Evolutionary conservation across 1,284 basidiomycete genomes (phyloP), one percentile per base, ranked within the genome.

Genomic region (Ustilago vetiveriae): DNA sequence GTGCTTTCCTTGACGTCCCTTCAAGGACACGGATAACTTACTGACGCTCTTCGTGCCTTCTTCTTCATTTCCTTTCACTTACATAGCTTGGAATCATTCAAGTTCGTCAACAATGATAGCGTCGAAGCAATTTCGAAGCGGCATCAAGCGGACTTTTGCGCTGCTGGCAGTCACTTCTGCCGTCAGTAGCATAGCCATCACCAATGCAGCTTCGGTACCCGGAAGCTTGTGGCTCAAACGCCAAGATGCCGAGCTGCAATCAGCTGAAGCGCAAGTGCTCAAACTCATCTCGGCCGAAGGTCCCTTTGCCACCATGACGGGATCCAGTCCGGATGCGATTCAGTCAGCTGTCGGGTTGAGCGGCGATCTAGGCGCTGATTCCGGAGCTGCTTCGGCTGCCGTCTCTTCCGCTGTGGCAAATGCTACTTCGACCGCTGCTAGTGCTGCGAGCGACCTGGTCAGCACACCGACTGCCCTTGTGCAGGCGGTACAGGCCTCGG

Each of bases 271-370:
- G 27, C 57, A 55, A 16, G 21, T 52, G 9, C 40, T 67, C 23
- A 67, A 67, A 21, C 48, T 67, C 17, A 67, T 67, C 48, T 54
- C 46, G 21, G 64, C 64, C 5, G 29, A 47, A 1, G 64, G 64
- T n/a, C 42, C 48, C 3, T 67, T 55, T 13, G 56, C 64, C 24
- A 60, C 64, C 9, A 43, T 58, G 45, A 49, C 57, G n/a, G 52
- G 55, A 11, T 42, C 37, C 4, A 56, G 46, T 24, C 39, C 47
- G 23, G 42, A 39, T 29, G 64, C 52, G 14, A 60, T 67, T 32
- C 42, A 54, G 10, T 55, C 56, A 2, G 64, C 64, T 2, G 64
- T 67, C 2, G 56, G 57, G 3, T 33, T 59, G 52, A 67, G 64
- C 30, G 64, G 64, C 7, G 64, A 55, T 26, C 17, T 19, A 9